phyloP scores from a whole-genome alignment of 2,329 filamentous ascomycete genomes.

The Fusarium dimerum region DNA sequence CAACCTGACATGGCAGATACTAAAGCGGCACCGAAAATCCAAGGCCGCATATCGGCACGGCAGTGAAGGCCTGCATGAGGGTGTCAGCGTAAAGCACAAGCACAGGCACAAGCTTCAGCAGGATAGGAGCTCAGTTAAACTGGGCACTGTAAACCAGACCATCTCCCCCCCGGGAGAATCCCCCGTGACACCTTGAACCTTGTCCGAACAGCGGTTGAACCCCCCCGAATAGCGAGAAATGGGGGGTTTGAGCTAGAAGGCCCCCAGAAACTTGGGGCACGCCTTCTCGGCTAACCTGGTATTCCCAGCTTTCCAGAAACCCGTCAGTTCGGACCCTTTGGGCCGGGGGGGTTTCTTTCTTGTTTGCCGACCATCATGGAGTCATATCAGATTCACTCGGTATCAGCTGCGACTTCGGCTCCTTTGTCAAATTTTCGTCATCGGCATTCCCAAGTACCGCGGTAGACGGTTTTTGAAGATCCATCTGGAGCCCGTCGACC shows the following conservation, averaged over 20 bases:
- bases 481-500: not conserved
- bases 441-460: not conserved
- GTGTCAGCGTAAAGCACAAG: not conserved
- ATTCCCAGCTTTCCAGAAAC: conserved; percentile 16
- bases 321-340: conserved; percentile 28
- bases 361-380: not conserved
- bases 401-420: conserved; percentile 6
- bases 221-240: not conserved
- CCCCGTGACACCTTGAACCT: conserved; percentile 13
- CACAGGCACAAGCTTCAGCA: conserved; percentile 2
- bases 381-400: conserved; percentile 13
- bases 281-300: conserved; percentile 6
- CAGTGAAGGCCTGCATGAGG: conserved; percentile 2
- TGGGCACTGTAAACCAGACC: too few relatives aligned
- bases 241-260: too few relatives aligned
- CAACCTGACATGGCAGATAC: not conserved
- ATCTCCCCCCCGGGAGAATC: conserved; percentile 8
- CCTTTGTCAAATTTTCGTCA: not conserved
- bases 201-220: not conserved
- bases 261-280: conserved; percentile 8
- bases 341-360: conserved; percentile 17
- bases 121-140: not conserved
- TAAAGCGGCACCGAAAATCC: conserved; percentile 14
- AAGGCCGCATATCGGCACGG: conserved; percentile 9
- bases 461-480: not conserved